Evolutionary conservation across 164 flowering plant genomes (phyloP), one percentile per base, ranked within the genome.

Genomic region (Liriodendron chinense): DNA sequence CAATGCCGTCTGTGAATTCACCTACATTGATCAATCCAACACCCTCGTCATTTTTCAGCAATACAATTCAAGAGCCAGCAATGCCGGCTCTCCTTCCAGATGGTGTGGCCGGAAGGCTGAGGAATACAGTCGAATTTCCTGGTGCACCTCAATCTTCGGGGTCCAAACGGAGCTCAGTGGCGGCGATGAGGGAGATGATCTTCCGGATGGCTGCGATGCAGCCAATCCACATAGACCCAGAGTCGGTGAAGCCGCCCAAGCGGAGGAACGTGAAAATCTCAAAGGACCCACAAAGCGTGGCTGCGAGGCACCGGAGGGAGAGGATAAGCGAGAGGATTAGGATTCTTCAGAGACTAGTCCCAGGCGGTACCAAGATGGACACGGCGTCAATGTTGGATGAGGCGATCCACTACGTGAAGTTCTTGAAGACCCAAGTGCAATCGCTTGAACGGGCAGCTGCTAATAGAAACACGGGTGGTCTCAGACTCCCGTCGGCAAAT

Each of bases 351-450:
- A 84, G 91, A 76, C 79, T 88, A 1, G 91, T 88, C 1, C 91
- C 91, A 0, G 89, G 91, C 2, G 91, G 91, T 1, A 88, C 91
- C 4, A 87, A 88, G 73, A 85, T 88, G 91, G 91, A 88, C 75
- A 88, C 91, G 9, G 91, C 91, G 20, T 88, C 91, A 0, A 88
- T 88, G 91, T 56, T 88, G 26, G 91, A 88, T 49, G 91, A 88
- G 72, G 91, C 91, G 10, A 83, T 88, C 56, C 91, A 85, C 61
- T 88, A 88, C 65, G 86, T 88, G 66, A 87, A 88, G 78, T 88
- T 88, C 78, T 78, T 88, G 77, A 85, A 88, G 78, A 85, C 80
- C 0, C 88, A 88, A 70, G 88, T 88, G 71, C 86, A 86, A 65
- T 85, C 88, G 0, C 78, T 88, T 0, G 89, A 88, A 48, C 69